A percentile compares a stretch with the other conserved stretches of the same genome.
phyloP scores from a whole-genome alignment of 164 flowering plant species.

The Saururus chinensis region DNA sequence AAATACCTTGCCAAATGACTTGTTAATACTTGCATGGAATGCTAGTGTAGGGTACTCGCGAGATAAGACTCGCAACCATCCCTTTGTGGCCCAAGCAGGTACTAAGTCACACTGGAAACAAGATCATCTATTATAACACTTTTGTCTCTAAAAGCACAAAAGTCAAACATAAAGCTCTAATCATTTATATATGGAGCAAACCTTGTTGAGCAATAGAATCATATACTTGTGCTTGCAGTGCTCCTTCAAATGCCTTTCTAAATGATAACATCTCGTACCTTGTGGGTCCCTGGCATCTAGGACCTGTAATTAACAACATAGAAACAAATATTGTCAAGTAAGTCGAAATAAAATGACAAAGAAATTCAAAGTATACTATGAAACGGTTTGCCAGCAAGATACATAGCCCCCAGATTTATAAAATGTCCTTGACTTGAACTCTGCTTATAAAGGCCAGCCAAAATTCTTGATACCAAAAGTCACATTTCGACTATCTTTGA shows the following conservation, averaged over 20 bases:
- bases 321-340: not conserved
- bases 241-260: conserved; percentile 90
- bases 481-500: no score
- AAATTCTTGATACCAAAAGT: no score
- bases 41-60: conserved; percentile 93
- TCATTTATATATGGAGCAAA: conserved; percentile 7
- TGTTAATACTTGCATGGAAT: conserved; percentile 93
- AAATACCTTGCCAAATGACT: conserved; percentile 95
- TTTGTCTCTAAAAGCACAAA: not conserved
- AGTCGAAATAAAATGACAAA: not conserved
- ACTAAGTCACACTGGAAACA: conserved; percentile 75
- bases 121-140: not conserved
- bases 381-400: not conserved
- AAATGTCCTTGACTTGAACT: not conserved
- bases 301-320: conserved; percentile 36
- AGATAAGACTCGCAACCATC: conserved; percentile 85
- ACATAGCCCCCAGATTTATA: not conserved
- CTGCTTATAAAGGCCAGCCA: no score
- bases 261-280: conserved; percentile 90
- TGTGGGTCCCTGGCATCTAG: conserved; percentile 98
- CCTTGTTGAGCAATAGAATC: conserved; percentile 90
- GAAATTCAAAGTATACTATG: not conserved
- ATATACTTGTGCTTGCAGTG: conserved; percentile 88
- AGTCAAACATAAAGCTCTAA: not conserved
- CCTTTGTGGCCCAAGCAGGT: conserved; percentile 98